Percentiles rank a stretch among this genome's conserved stretches.
phyloP scores from a whole-genome alignment of 306 rosid species.

The Phaseolus lunatus region DNA sequence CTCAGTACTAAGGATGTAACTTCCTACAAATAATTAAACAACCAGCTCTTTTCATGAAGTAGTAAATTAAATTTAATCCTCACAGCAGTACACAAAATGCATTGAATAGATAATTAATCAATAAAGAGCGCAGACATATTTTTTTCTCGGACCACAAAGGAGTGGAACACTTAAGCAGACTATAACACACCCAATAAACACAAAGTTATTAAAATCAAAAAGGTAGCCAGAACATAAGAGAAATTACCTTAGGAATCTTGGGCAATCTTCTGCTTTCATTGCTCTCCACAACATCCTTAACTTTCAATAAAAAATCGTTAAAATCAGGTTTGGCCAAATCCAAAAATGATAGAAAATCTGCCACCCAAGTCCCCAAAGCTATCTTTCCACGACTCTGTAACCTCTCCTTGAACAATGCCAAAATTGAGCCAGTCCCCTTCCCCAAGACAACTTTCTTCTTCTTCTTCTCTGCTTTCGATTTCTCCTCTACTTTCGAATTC shows the following conservation, averaged over 20 bases:
- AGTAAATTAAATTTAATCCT: not conserved
- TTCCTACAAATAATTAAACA: slow-evolving; percentile 4
- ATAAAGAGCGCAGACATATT: not conserved
- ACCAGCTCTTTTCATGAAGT: not conserved
- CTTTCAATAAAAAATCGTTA: slow-evolving; percentile 58
- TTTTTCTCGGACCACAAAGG: slow-evolving; percentile 16
- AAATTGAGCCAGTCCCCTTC: slow-evolving; percentile 71
- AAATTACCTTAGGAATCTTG: slow-evolving; percentile 91
- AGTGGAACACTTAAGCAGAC: not conserved
- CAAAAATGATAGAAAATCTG: slow-evolving; percentile 61
- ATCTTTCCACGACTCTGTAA: slow-evolving; percentile 50
- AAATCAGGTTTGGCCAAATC: slow-evolving; percentile 64
- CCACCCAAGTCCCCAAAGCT: slow-evolving; percentile 59
- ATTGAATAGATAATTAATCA: not conserved
- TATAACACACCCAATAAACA: slow-evolving; percentile 13
- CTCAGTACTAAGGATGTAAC: not conserved
- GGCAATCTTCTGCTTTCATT: slow-evolving; percentile 94
- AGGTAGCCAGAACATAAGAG: slow-evolving; percentile 4
- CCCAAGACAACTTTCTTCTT: slow-evolving; percentile 85
- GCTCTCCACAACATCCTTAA: slow-evolving; percentile 87
- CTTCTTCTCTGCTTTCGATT: slow-evolving; percentile 63
- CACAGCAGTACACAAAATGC: not conserved
- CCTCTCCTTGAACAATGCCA: slow-evolving; percentile 76
- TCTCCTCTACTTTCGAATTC: slow-evolving; percentile 44
- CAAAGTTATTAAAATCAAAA: slow-evolving; percentile 11